Evolutionary conservation across 371 early-diverging fungal genomes (phyloP), one percentile per base, ranked within the genome.

Genomic region (Ordospora pajunii): DNA sequence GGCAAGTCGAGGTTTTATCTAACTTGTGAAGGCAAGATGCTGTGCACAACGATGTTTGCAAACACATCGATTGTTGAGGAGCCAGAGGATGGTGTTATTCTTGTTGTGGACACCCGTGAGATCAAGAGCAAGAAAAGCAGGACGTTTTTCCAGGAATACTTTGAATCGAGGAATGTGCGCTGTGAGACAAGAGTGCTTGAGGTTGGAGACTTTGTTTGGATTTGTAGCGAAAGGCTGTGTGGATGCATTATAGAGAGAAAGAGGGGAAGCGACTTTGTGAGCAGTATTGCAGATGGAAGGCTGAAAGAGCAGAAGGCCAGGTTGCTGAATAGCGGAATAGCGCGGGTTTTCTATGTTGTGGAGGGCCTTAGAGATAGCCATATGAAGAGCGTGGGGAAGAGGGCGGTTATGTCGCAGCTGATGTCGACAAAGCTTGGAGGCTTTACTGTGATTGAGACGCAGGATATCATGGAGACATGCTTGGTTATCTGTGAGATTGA

Each of bases 161-260:
- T 83, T 40, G 52, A 65, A 12, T 52, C 42, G 0, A 64, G 44
- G 62, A 49, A 51, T 5, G 62, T 85, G 5, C 21, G 37, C 7
- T 8, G 45, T 25, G 75, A 79, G 22, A 85, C 81, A 0, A 51
- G 82, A 52, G 49, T 52, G 50, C 67, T 85, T 11, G 67, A 58
- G n/a, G 65, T 82, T 19, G 81, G 83, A 12, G 85, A 85, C 53
- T 85, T 85, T 79, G 10, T 83, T 11, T 85, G 85, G 85, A 51
- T 81, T 17, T 53, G 68, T 40, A 63, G 74, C 10, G 93, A 93
- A 66, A 80, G 91, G 14, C 89, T 92, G 11, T 82, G 93, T 21
- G 92, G 92, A 77, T 88, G 87, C 67, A 83, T 96, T 12, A 79
- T 93, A 1, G 97, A 97, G 82, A 88, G 97, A 25, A 97, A 97